Evolutionary conservation across 257 asterid genomes (phyloP).

Genomic region (Ehretia macrophylla): DNA sequence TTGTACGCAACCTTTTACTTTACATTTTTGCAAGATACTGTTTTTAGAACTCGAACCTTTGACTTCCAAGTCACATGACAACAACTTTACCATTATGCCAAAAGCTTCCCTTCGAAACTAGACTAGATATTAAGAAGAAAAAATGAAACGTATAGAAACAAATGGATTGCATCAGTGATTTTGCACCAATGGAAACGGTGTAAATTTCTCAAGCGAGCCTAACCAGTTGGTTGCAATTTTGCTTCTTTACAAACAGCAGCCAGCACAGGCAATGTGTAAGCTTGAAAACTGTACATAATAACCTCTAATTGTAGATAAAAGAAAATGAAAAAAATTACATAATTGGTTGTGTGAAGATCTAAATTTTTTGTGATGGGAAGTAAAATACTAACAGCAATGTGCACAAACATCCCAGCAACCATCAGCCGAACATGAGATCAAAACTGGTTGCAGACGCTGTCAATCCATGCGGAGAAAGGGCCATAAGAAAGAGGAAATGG

Average conservation of each 20-base stretch:
- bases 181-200: background rate
- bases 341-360: background rate
- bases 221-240: background rate
- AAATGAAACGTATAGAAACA: background rate
- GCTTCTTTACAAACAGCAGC: constrained; percentile 10
- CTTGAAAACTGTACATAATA: constrained; percentile 16
- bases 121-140: too few relatives aligned
- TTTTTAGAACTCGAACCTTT: too few relatives aligned
- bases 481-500: background rate
- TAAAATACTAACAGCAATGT: background rate
- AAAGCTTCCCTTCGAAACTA: too few relatives aligned
- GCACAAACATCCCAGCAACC: background rate
- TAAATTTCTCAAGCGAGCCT: constrained; percentile 1
- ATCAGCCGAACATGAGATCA: background rate
- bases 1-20: too few relatives aligned
- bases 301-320: background rate
- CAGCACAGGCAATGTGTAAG: background rate
- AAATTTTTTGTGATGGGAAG: background rate
- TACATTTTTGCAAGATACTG: too few relatives aligned
- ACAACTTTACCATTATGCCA: background rate
- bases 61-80: too few relatives aligned
- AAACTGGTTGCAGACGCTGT: background rate
- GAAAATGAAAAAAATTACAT: background rate
- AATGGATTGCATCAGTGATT: too few relatives aligned
- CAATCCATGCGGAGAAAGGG: background rate